Conservation (phyloP, 2,329 filamentous ascomycete species). For the Daldinia sp. region DNA sequence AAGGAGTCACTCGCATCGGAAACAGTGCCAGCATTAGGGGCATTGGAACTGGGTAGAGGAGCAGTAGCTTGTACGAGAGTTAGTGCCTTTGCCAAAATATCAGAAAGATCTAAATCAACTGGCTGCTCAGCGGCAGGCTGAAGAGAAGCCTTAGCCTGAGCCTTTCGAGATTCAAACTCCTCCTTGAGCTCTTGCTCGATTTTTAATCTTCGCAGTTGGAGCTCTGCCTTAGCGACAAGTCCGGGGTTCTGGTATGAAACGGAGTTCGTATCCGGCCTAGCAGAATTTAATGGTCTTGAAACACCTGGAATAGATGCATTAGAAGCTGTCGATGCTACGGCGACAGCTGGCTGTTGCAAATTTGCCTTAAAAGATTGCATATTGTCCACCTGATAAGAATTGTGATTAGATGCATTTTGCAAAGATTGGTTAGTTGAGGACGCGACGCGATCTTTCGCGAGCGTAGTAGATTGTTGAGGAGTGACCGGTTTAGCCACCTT, state of each 20-base stretch:
- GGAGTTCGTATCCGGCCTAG: slow-evolving; percentile 77
- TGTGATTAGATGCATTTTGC: slow-evolving; percentile 36
- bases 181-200: slow-evolving; percentile 81
- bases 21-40: slow-evolving; percentile 62
- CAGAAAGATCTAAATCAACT: slow-evolving; percentile 73
- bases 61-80: slow-evolving; percentile 75
- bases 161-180: slow-evolving; percentile 72
- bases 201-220: slow-evolving; percentile 79
- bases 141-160: slow-evolving; percentile 52
- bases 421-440: slow-evolving; percentile 21
- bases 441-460: slow-evolving; percentile 39
- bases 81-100: slow-evolving; percentile 76
- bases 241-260: slow-evolving; percentile 88
- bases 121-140: slow-evolving; percentile 61
- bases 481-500: slow-evolving; percentile 51
- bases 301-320: slow-evolving; percentile 48
- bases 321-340: slow-evolving; percentile 35
- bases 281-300: slow-evolving; percentile 54
- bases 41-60: slow-evolving; percentile 65
- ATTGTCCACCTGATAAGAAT: slow-evolving; percentile 45
- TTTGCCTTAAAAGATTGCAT: slow-evolving; percentile 49
- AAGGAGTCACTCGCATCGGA: slow-evolving; percentile 79
- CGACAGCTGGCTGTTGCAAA: slow-evolving; percentile 47
- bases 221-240: slow-evolving; percentile 81
- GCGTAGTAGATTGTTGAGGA: slow-evolving; percentile 38